Base-by-base conservation (phyloP, 768 basidiomycete species). In the Suillus subalutaceus region DNA sequence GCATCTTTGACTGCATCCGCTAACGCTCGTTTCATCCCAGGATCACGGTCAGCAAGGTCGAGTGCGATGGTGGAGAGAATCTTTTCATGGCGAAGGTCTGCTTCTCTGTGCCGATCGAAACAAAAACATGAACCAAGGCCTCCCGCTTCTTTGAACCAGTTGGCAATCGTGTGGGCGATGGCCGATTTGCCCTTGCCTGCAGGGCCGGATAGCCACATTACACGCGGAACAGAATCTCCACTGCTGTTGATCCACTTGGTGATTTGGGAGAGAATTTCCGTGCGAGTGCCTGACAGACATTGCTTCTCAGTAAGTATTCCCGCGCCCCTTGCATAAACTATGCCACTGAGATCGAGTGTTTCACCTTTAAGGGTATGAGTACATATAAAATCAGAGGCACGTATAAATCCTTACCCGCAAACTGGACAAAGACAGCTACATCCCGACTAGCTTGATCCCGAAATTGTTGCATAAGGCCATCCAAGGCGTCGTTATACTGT, bases 31-130 rank as follows among this genome's bases (percentile, higher is more conserved):
- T 23, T 66, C 40, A 66, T 48, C 7, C 37, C 52, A 4, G 46
- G 37, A 46, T 73, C 67, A 50, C 69, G 62, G 5, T 66, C 67
- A 41, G 73, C 73, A 6, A 74, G 56, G 16, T 71, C 66, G n/a
- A 66, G 59, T 6, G 70, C 77, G 2, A 79, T 72, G 43, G 77
- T 80, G 30, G 71, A 72, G 68, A 78, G 75, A 52, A 79, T 15
- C 69, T 66, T 35, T 63, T 32, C 43, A 26, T 63, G 57, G 20
- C 65, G 63, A 20, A 48, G 7, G 58, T 62, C 63, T 10, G 53
- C 40, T 43, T 61, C 50, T 46, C 13, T 35, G 32, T 20, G 55
- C 20, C 43, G 68, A 50, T 65, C 59, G 41, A 73, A 69, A 40
- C 71, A 74, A 30, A 73, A 64, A 7, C 63, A 63, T 30, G 72